Evolutionary conservation across 768 basidiomycete species (phyloP).

Genomic region (Mycena haematopus): DNA sequence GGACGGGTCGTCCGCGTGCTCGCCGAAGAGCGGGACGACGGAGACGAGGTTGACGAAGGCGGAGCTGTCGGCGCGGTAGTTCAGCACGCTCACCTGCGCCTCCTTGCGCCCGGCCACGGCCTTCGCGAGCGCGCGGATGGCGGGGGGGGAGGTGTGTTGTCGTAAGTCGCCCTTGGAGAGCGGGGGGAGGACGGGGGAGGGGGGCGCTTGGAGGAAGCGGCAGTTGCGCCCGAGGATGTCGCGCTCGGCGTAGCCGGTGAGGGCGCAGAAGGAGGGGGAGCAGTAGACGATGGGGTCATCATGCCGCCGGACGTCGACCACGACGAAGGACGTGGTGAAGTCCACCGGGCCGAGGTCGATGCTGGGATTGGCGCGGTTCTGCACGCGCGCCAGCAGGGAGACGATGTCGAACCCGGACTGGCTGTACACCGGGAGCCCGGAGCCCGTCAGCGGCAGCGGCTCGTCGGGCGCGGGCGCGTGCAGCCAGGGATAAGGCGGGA

Average conservation of each 20-base stretch:
- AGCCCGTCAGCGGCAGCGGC: conserved; percentile 31
- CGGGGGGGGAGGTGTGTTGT: conserved; percentile 67
- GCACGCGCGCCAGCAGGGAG: conserved; percentile 80
- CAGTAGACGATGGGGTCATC: conserved; percentile 93
- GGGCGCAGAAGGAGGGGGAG: conserved; percentile 78
- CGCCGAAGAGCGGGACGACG: conserved; percentile 84
- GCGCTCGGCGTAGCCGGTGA: conserved; percentile 75
- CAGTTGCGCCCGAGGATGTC: conserved; percentile 93
- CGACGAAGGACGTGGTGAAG: conserved; percentile 89
- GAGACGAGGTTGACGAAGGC: conserved; percentile 94
- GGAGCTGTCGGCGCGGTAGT: conserved; percentile 84
- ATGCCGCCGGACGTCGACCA: conserved; percentile 81
- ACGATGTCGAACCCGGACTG: conserved; percentile 91
- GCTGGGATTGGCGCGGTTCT: conserved; percentile 72
- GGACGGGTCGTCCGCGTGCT: conserved; percentile 50
- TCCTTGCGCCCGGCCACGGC: conserved; percentile 78
- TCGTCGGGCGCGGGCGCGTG: conserved; percentile 6
- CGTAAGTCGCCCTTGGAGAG: conserved; percentile 39
- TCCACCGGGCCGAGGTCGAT: conserved; percentile 91
- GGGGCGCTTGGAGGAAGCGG: conserved; percentile 85
- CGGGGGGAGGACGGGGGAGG: background rate
- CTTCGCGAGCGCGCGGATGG: conserved; percentile 68
- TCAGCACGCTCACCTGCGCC: conserved; percentile 86
- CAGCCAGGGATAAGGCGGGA: background rate
- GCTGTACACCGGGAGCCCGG: conserved; percentile 76